These are phyloP conservation scores for Earliella scabrosa DNA, from an alignment of 1,284 basidiomycete species.

Conservation along the genomic window DNA sequence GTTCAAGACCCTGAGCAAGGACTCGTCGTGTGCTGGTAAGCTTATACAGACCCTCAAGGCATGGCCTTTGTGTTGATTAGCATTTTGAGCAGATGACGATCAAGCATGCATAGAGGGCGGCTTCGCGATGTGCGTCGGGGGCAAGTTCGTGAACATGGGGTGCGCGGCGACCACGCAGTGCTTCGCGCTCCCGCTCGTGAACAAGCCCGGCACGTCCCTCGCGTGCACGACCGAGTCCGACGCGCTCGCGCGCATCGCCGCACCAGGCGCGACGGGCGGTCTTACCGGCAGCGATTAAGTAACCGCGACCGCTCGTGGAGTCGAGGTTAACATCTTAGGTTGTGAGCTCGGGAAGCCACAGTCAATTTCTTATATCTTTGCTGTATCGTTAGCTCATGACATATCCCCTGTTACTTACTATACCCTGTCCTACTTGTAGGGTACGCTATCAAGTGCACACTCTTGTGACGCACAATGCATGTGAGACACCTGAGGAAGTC, in stretches of 20 bases:
- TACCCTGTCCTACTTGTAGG: not conserved
- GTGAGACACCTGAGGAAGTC: no score
- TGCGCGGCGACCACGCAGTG: slow-evolving; percentile 50
- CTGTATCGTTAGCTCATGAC: slow-evolving; percentile 3
- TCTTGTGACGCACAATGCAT: not conserved
- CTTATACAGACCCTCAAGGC: not conserved
- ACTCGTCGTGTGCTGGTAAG: slow-evolving; percentile 43
- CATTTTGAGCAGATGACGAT: slow-evolving; percentile 41
- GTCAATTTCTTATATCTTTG: not conserved
- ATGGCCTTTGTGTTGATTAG: not conserved
- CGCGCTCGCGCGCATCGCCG: slow-evolving; percentile 53
- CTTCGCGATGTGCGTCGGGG: slow-evolving; percentile 49
- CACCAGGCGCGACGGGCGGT: slow-evolving; percentile 51
- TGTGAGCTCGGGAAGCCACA: slow-evolving; percentile 6
- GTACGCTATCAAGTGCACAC: not conserved
- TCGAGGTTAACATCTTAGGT: not conserved
- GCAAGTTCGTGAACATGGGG: slow-evolving; percentile 44
- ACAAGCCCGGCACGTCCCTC: slow-evolving; percentile 57
- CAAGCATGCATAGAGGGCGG: slow-evolving; percentile 38
- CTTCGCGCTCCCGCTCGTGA: slow-evolving; percentile 62
- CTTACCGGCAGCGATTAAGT: slow-evolving; percentile 32
- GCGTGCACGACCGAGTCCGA: slow-evolving; percentile 58
- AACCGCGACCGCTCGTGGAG: not conserved
- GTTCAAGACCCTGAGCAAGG: slow-evolving; percentile 46
- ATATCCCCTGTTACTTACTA: not conserved